Base-by-base conservation (phyloP, 1,139 yeast genomes). In the Hemisphaericaspora subhashii region DNA sequence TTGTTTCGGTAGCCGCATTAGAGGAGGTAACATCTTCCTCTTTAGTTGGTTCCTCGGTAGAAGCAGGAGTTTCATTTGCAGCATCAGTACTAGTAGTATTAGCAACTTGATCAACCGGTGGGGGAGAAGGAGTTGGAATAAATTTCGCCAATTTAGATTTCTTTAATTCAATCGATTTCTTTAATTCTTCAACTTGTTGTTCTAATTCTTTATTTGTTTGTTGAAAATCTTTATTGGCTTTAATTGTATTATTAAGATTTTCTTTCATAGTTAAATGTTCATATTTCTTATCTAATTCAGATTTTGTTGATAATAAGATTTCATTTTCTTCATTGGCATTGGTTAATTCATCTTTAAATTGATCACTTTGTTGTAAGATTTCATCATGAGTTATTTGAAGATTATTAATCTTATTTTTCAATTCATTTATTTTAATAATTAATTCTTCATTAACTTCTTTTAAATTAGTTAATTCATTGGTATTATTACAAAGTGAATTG, bases 221-320 rank as follows among this genome's bases (percentile, higher is more conserved):
- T 6, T 63, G 58, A 45, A 72, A 70, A 31, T 71, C 77, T 45
- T 61, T 51, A 46, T 72, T 72, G 20, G 77, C 77, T 48, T 69
- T 66, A 38, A 66, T 69, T 1, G 77, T 71, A 44, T 72, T 71
- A 41, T 59, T 63, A 39, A 72, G 57, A 44, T 72, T 72, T 45
- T 68, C 72, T 42, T 70, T 68, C 77, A 72, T 70, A 25, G 71
- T 69, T 40, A 72, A 59, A 31, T 60, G 57, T 39, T 65, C 71
- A 41, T 66, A 68, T 40, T 60, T 58, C 15, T 44, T 45, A 42
- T 63, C 58, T 31, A 69, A 53, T 9, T 54, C 52, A 13, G 50
- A 51, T 33, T 53, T 51, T 17, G 45, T 35, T 2, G 33, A 38
- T 4, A 36, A 31, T 36, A 68, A 57, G 17, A 51, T 32, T 9